These are phyloP conservation scores for Gracilaria domingensis DNA, from an alignment of 23 red algal genomes.

Conservation along the genomic window DNA sequence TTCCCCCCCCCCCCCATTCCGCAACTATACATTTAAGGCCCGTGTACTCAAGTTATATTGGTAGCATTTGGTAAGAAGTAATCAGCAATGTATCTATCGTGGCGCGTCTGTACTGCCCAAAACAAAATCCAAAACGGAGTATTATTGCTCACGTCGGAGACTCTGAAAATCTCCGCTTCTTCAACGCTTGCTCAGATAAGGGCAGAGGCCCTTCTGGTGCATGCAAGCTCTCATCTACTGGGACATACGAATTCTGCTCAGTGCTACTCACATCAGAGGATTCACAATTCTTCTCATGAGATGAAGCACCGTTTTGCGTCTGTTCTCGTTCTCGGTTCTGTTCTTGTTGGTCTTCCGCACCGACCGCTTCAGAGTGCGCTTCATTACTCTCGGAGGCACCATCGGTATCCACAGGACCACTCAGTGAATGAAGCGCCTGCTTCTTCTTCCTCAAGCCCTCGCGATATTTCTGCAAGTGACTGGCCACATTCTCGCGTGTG, in stretches of 20 bases:
- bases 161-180: slow-evolving; percentile 4
- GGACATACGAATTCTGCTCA: neutral
- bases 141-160: neutral
- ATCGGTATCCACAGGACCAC: neutral
- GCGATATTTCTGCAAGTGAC: slow-evolving; percentile 96
- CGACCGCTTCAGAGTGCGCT: neutral
- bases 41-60: no score
- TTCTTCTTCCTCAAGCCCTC: slow-evolving; percentile 66
- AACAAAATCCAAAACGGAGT: neutral
- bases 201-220: neutral
- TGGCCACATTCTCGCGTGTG: slow-evolving; percentile 90
- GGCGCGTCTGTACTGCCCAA: neutral
- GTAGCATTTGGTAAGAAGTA: neutral
- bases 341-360: neutral
- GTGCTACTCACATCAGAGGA: neutral
- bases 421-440: neutral
- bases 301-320: neutral
- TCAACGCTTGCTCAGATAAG: neutral
- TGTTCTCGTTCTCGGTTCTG: neutral
- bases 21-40: no score
- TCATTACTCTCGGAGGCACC: neutral
- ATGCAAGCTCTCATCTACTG: neutral
- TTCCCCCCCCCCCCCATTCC: no score
- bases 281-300: neutral
- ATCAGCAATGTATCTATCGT: neutral